Base-by-base conservation (phyloP, 306 rosid genomes). In the Luffa acutangula region DNA sequence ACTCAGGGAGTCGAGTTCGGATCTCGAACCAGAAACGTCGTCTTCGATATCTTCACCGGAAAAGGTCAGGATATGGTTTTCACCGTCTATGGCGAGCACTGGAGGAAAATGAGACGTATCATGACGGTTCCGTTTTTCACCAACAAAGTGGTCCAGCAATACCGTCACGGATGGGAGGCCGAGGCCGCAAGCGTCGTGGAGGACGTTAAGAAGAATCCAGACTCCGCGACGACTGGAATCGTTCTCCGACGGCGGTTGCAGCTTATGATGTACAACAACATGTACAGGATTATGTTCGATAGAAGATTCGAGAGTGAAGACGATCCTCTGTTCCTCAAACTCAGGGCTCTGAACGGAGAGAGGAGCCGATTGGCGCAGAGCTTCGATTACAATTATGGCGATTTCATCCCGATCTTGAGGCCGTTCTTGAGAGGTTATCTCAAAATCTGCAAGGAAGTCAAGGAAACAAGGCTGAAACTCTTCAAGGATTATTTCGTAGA, bases 51-150 rank as follows among this genome's bases (percentile, higher is more conserved):
- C 62, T 94, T 92, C 90, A 94, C 98, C 5, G 96, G 97, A 0
- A 83, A 94, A 57, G 98, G 98, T 0, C 97, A 94, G 83, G 97
- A 94, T 9, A 94, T 94, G 98, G 97, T 92, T 42, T 94, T 94
- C 88, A 94, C 96, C 0, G 96, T 94, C 0, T 94, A 94, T 89
- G 96, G 98, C 2, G 97, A 94, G 85, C 97, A 94, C 77, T 94
- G 97, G 98, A 65, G 98, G 72, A 94, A 94, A 81, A 93, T 93
- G 98, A 37, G 98, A 25, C 74, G 97, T 58, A 93, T 93, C 84
- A 93, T 93, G 98, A 93, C 97, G 15, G 98, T 91, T 8, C 98
- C 97, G 0, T 93, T 93, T 51, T 93, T 93, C 85, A 93, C 98
- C 0, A 93, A 92, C 87, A 93, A 93, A 85, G 98, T 93, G 4